Evolutionary conservation across 345 rosid species (phyloP), one percentile per base, ranked within the genome.

Genomic region (Lumnitzera littorea): DNA sequence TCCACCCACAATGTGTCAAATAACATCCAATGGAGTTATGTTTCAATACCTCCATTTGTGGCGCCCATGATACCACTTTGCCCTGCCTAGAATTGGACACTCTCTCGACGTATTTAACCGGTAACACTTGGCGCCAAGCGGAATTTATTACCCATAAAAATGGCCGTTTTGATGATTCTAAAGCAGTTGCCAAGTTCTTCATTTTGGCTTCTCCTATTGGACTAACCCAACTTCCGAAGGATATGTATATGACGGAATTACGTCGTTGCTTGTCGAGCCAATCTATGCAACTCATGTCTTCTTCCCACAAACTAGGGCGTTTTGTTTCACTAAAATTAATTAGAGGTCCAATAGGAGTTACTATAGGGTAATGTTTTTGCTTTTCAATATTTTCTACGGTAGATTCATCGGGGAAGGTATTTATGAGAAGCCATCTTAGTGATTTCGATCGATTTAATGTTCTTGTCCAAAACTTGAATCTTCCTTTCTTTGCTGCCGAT

Each of bases 1-100:
- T 91, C 97, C 97, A 91, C 7, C 96, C 97, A 57, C 97, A 91
- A n/a, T 91, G 97, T 2, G 85, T 84, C 5, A 88, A 61, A 53
- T 60, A 91, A 41, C 85, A 75, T 9, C 84, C 86, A 0, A 88
- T 85, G 0, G 85, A 78, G 6, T 61, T 41, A 58, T 79, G 85
- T 12, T 59, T 57, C 61, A 91, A 72, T 24, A 91, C 72, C 64
- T 76, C 77, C 56, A 76, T 0, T 15, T 91, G 97, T 0, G 92
- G 96, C 0, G 92, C 89, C 97, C 97, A 88, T 0, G 82, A 57
- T 13, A 88, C 91, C 5, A 91, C 56, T 59, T 67, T 66, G 0
- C 94, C 92, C 61, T 62, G 79, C 47, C 24, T 47, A 1, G 43
- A 36, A 4, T 36, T 36, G 2, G 76, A 67, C 41, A 77, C 73